Base-by-base conservation (phyloP, 257 asterid species). In the Solanum tarijense region DNA sequence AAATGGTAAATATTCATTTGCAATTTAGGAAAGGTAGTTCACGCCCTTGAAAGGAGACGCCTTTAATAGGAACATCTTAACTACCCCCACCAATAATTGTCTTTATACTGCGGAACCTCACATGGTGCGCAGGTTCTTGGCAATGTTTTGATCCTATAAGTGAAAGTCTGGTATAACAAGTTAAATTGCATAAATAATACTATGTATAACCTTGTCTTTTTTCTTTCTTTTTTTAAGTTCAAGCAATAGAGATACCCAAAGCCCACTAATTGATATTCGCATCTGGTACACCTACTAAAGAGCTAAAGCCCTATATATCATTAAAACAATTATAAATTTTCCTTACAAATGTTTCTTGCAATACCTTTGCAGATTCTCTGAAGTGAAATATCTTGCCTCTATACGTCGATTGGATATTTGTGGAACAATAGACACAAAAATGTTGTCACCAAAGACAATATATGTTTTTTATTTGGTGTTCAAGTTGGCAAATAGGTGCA, bases 401-500 rank as follows among this genome's bases (percentile, higher is more conserved):
- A 1, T 60, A 60, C 0, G 6, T 21, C 12, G 3, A 60, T 23
- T 27, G 96, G 69, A 60, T 60, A 60, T 60, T 60, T 1, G 12
- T 23, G 69, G 69, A 60, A 60, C 6, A 4, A 60, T 23, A 21
- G 69, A n/a, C 0, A 60, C 29, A 9, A 1, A 60, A 60, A 60
- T 0, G 12, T 9, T 9, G 69, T 60, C 69, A 60, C 69, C 69
- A 60, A 60, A 60, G 29, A 21, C 6, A 23, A 3, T 9, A 60
- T 23, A 23, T 60, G 13, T n/a, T 60, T 1, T 1, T 60, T 21
- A 9, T 60, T 9, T 60, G 13, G 68, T 93, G 71, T 92, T 88
- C 38, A 89, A 88, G 90, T 87, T 91, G 14, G 43, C 27, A 7
- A 91, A 88, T 10, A 62, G 75, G 39, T 75, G 88, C 89, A 87